A percentile compares a stretch with the other conserved stretches of the same genome.
Evolutionary conservation across 352 stramenopile genomes (phyloP).

Genomic region (Pythium utonaiense): DNA sequence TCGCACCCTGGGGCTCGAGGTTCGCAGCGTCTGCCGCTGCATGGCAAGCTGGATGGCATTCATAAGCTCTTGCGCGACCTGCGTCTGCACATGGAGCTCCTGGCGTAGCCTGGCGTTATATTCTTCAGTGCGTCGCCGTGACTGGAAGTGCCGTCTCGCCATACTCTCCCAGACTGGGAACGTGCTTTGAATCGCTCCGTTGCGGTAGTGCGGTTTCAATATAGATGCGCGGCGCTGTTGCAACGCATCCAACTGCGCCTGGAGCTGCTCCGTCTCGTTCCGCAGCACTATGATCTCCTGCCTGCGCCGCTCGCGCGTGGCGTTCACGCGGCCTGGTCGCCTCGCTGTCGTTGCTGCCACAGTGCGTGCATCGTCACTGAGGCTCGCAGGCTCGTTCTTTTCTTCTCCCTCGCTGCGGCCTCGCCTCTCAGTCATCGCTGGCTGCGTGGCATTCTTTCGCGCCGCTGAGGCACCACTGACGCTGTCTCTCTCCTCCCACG

Average conservation of each 20-base stretch:
- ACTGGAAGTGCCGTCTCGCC: slow-evolving; percentile 12
- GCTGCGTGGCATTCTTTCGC: too few relatives aligned
- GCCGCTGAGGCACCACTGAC: neutral
- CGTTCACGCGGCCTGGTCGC: slow-evolving; percentile 1
- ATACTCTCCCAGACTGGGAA: slow-evolving; percentile 22
- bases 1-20: neutral
- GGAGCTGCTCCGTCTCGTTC: slow-evolving; percentile 2
- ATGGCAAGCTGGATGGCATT: slow-evolving; percentile 1
- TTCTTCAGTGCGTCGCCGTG: slow-evolving; percentile 1
- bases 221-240: neutral
- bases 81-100: neutral
- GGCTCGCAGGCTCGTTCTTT: neutral
- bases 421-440: neutral
- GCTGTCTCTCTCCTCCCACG: neutral
- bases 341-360: neutral
- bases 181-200: slow-evolving; percentile 5
- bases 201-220: neutral
- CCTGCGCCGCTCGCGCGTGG: slow-evolving; percentile 18
- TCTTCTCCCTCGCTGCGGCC: neutral
- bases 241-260: slow-evolving; percentile 3
- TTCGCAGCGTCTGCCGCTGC: neutral
- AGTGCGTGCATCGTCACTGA: neutral
- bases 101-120: slow-evolving; percentile 8
- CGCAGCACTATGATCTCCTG: slow-evolving; percentile 12
- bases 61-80: slow-evolving; percentile 5